Evolutionary conservation across 1,284 basidiomycete genomes (phyloP).

Genomic region (Stygiomarasmius scandens): DNA sequence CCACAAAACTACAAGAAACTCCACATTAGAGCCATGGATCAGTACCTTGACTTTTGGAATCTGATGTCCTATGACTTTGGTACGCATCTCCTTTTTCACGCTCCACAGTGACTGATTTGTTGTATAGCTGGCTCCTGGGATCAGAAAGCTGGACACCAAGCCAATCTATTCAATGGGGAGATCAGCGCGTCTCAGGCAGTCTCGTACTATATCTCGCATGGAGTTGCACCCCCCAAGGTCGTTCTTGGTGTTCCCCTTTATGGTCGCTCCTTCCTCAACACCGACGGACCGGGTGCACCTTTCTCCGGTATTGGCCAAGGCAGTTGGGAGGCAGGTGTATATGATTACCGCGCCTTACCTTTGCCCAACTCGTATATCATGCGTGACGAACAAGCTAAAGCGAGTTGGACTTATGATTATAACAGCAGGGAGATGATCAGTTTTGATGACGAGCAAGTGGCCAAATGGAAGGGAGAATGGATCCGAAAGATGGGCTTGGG

Average conservation of each 20-base stretch:
- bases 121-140: constrained; percentile 82
- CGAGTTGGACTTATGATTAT: constrained; percentile 78
- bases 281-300: constrained; percentile 77
- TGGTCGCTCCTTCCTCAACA: constrained; percentile 89
- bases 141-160: constrained; percentile 81
- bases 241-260: constrained; percentile 91
- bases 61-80: constrained; percentile 92
- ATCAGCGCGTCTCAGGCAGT: constrained; percentile 74
- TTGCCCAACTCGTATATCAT: constrained; percentile 66
- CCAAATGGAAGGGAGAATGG: constrained; percentile 72
- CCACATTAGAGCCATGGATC: constrained; percentile 83
- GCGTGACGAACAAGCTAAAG: constrained; percentile 57
- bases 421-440: constrained; percentile 75
- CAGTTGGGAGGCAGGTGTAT: constrained; percentile 80
- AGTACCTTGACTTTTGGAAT: constrained; percentile 93
- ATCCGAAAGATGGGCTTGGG: constrained; percentile 71
- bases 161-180: constrained; percentile 75
- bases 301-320: constrained; percentile 79
- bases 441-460: constrained; percentile 76
- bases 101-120: not conserved
- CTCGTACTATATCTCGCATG: constrained; percentile 70
- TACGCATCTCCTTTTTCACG: constrained; percentile 35
- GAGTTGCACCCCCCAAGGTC: constrained; percentile 80
- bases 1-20: constrained; percentile 82
- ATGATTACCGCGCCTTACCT: constrained; percentile 81